Base-by-base conservation (phyloP, 2,329 filamentous ascomycete species). In the Amesomyces nigricolor region DNA sequence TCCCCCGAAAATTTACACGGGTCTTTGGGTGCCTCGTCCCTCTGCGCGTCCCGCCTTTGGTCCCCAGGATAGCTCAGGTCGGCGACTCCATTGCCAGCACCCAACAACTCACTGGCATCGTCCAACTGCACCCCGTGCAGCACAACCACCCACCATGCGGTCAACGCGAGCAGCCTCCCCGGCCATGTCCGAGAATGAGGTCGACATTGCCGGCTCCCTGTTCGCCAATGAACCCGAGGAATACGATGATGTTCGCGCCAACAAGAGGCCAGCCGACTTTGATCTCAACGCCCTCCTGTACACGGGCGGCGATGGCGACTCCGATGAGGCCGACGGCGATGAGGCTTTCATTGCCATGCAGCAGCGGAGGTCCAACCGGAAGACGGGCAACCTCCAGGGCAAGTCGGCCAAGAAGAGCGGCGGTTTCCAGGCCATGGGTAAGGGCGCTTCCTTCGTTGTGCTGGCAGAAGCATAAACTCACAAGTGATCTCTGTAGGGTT, bases 391-490 rank as follows among this genome's bases (percentile, higher is more conserved):
- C 67, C 64, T 94, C 7, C 94, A 92, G 70, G 89, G 89, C 17
- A 88, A 88, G 60, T 87, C 86, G 2, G 88, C 89, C 32, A 96
- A 96, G 76, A 99, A 97, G 72, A 89, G 91, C 38, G 94, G 94
- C 65, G 94, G 92, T 51, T 99, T 99, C 68, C 94, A 99, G 71
- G 87, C 89, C 46, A 96, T 99, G 91, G 88, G 82, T 85, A 72
- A 56, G 65, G 58, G 8, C 17, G 17, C 9, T n/a, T 2, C 30
- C 16, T 9, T 4, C 16, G 29, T 11, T 11, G 22, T 2, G 13
- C 17, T 39, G 6, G 32, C 26, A 30, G 2, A 6, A 13, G 16
- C 14, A 35, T 37, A 26, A 38, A 39, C 61, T 64, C 13, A 66
- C 51, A 47, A 2, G 49, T 3, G 9, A 9, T 26, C 22, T 26